A percentile compares a stretch with the other conserved stretches of the same genome.
Evolutionary conservation across 2,329 filamentous ascomycete species (phyloP).

Genomic region (Fusarium brevicatenulatum): DNA sequence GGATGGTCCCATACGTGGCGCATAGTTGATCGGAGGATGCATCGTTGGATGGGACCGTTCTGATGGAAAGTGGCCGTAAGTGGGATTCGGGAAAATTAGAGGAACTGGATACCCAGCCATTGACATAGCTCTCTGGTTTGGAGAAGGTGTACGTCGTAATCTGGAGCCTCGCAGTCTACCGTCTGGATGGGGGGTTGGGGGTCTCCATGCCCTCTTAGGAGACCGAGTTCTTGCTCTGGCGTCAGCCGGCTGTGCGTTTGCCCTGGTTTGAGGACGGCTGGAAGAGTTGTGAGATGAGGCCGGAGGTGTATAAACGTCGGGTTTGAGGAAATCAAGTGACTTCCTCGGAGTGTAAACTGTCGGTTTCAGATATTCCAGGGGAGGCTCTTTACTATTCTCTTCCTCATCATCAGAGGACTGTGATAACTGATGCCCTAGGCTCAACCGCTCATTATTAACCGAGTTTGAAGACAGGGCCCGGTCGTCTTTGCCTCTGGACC

Average conservation of each 20-base stretch:
- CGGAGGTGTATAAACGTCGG: conserved; percentile 28
- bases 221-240: conserved; percentile 1
- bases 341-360: conserved; percentile 26
- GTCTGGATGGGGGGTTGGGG: conserved; percentile 30
- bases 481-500: neutral
- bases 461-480: neutral
- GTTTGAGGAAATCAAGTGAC: conserved; percentile 17
- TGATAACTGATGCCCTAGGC: neutral
- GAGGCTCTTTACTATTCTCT: neutral
- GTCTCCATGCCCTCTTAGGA: conserved; percentile 10
- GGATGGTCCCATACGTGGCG: neutral
- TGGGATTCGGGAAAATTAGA: neutral
- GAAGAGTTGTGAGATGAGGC: conserved; percentile 7
- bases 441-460: neutral
- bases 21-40: conserved; percentile 1
- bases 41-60: neutral
- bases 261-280: neutral
- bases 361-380: conserved; percentile 16
- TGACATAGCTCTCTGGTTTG: neutral
- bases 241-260: neutral
- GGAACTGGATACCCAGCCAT: neutral
- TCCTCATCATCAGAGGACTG: neutral
- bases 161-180: conserved; percentile 8
- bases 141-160: neutral
- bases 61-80: neutral